Evolutionary conservation across 2,329 filamentous ascomycete species (phyloP), one percentile per base, ranked within the genome.

Genomic region (Ophiostoma sp.): DNA sequence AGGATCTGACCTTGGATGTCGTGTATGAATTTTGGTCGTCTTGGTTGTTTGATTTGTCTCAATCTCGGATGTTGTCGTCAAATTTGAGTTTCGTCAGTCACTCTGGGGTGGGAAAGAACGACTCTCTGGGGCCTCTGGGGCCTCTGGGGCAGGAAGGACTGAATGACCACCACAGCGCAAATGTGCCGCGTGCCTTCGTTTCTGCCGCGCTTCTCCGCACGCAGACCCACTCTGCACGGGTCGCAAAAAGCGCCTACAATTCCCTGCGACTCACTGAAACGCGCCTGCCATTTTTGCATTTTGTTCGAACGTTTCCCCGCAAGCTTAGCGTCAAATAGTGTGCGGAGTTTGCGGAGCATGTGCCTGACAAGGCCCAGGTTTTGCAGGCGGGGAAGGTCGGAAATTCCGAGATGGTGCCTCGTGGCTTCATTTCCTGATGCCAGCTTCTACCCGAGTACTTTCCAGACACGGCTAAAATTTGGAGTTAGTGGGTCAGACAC

Each of bases 331-430:
- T 25, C 25, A 57, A 57, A 31, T 57, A 28, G 55, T 31, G 11
- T 57, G 55, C 11, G 55, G 55, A 57, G 55, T 31, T 57, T 31
- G 55, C 25, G 55, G 55, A 57, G 55, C 25, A 31, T 28, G 11
- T 31, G 25, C 36, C 39, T 66, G 11, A 39, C 59, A 64, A 92
- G 90, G 50, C 88, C 92, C 25, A 90, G 50, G 6, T 22, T 52
- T 52, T 19, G 50, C 19, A 22, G 55, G 25, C 55, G 12, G 52
- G 22, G 22, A 28, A 3, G 12, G 25, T 57, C 55, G 55, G 55
- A 28, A 57, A 57, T 31, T 57, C 55, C 55, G 55, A 57, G 55
- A 31, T 17, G 25, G 55, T 22, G 19, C 19, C 48, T 52, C 48
- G 48, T 52, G 48, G 19, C 48, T 52, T 2, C n/a, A 22, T 19